phyloP scores from a whole-genome alignment of 2,329 filamentous ascomycete species.

The Dryadomyces quercivorus region DNA sequence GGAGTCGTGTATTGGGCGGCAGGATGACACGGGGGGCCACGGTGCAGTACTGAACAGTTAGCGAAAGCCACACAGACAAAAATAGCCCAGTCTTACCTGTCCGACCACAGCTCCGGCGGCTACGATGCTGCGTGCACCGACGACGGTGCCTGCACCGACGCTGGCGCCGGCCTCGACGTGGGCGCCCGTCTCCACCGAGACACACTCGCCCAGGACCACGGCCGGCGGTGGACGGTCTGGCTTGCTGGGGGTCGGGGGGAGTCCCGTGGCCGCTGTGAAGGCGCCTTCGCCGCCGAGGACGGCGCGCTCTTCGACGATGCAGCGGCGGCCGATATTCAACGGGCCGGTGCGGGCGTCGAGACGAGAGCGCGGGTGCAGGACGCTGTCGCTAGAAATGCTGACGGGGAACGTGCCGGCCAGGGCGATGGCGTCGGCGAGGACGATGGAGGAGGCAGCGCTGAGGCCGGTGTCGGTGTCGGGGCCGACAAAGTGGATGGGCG shows the following conservation, averaged over 20 bases:
- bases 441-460: conserved; percentile 27
- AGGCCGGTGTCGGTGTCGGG: conserved; percentile 2
- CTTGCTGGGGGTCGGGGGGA: conserved; percentile 7
- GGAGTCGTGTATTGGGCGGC: conserved; percentile 42
- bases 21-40: conserved; percentile 53
- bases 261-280: conserved; percentile 13
- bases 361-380: conserved; percentile 77
- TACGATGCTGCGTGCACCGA: conserved; percentile 49
- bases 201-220: conserved; percentile 47
- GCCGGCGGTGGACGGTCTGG: conserved; percentile 25
- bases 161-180: conserved; percentile 48
- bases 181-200: conserved; percentile 47
- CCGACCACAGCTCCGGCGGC: conserved; percentile 50
- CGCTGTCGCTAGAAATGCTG: conserved; percentile 61
- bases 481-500: conserved; percentile 44
- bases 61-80: too few species aligned
- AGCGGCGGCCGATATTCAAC: conserved; percentile 68
- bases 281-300: conserved; percentile 34
- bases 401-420: conserved; percentile 65
- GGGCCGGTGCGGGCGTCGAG: conserved; percentile 69
- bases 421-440: conserved; percentile 50
- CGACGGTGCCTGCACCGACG: conserved; percentile 45
- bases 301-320: conserved; percentile 64
- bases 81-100: conserved; percentile 41
- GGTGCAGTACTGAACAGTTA: conserved; percentile 49